Evolutionary conservation across 345 rosid species (phyloP).

Genomic region (Ceriops zippeliana): DNA sequence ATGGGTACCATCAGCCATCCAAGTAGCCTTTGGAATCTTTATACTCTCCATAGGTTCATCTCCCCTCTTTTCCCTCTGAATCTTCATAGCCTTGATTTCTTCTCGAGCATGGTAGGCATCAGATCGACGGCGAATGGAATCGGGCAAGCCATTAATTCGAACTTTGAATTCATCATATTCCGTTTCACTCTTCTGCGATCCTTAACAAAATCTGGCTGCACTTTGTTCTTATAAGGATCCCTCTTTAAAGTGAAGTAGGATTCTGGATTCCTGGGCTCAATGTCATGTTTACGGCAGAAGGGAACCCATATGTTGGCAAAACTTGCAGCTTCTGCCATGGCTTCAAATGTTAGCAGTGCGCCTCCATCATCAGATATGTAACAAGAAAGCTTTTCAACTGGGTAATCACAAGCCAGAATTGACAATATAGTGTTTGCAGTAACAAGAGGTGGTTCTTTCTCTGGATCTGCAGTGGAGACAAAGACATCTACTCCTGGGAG

Average conservation of each 20-base stretch:
- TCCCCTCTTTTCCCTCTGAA: slow-evolving; percentile 68
- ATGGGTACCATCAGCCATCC: slow-evolving; percentile 40
- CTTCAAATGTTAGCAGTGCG: slow-evolving; percentile 94
- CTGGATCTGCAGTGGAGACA: slow-evolving; percentile 98
- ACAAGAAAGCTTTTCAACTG: slow-evolving; percentile 94
- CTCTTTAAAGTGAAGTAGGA: slow-evolving; percentile 85
- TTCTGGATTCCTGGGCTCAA: slow-evolving; percentile 96
- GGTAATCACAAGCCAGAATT: slow-evolving; percentile 90
- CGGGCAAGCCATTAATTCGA: slow-evolving; percentile 83
- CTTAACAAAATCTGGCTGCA: slow-evolving; percentile 78
- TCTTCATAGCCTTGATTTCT: slow-evolving; percentile 94
- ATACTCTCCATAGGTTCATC: slow-evolving; percentile 41
- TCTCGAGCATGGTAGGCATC: slow-evolving; percentile 97
- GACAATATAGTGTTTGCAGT: slow-evolving; percentile 95
- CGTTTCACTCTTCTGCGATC: slow-evolving; percentile 91
- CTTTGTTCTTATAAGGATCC: slow-evolving; percentile 97
- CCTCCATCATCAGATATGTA: slow-evolving; percentile 99
- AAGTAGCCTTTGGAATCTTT: slow-evolving; percentile 35
- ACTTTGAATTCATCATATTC: slow-evolving; percentile 99
- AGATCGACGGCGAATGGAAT: slow-evolving; percentile 89
- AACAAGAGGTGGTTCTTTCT: slow-evolving; percentile 98
- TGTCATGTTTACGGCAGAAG: slow-evolving; percentile 83
- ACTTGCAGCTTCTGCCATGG: slow-evolving; percentile 99
- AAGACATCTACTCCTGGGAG: slow-evolving; percentile 91
- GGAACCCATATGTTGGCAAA: slow-evolving; percentile 94